A percentile compares a stretch with the other conserved stretches of the same genome.
Evolutionary conservation across 1,139 yeast genomes (phyloP).

Genomic region (Geotrichum klebahnii): DNA sequence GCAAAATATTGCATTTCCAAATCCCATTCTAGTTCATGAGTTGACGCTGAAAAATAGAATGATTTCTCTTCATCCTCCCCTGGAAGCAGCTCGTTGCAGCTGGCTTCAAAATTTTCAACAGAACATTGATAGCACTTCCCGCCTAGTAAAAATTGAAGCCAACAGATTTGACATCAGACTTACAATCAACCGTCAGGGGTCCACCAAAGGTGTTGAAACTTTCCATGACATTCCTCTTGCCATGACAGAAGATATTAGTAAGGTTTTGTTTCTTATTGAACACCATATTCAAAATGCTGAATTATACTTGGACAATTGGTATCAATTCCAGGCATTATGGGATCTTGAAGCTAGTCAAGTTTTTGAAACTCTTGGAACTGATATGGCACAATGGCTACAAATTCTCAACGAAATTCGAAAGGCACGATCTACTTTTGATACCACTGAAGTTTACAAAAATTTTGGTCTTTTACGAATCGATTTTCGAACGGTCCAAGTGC

Average conservation of each 20-base stretch:
- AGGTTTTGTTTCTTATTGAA: constrained; percentile 27
- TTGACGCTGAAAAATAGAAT: constrained; percentile 46
- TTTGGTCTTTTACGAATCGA: constrained; percentile 47
- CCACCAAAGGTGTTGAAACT: constrained; percentile 5
- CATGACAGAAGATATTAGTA: constrained; percentile 24
- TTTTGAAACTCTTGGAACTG: constrained; percentile 37
- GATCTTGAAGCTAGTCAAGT: constrained; percentile 45
- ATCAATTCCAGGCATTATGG: constrained; percentile 57
- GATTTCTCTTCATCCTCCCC: constrained; percentile 45
- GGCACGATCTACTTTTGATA: constrained; percentile 52
- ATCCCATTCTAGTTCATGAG: constrained; percentile 36
- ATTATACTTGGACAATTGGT: constrained; percentile 51
- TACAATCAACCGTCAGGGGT: constrained; percentile 14
- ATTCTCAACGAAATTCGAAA: constrained; percentile 47
- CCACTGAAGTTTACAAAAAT: constrained; percentile 41
- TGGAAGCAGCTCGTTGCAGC: constrained; percentile 39
- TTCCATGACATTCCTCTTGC: constrained; percentile 26
- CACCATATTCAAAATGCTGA: constrained; percentile 34
- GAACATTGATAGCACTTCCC: constrained; percentile 25
- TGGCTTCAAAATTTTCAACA: constrained; percentile 38
- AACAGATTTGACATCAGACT: constrained; percentile 36
- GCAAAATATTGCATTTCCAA: constrained; percentile 23
- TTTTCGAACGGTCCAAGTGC: constrained; percentile 53
- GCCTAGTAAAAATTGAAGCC: constrained; percentile 24
- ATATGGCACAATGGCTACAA: constrained; percentile 49